These are phyloP conservation scores for Mortierella sp. DNA, from an alignment of 371 early-diverging fungal genomes.

Conservation along the genomic window DNA sequence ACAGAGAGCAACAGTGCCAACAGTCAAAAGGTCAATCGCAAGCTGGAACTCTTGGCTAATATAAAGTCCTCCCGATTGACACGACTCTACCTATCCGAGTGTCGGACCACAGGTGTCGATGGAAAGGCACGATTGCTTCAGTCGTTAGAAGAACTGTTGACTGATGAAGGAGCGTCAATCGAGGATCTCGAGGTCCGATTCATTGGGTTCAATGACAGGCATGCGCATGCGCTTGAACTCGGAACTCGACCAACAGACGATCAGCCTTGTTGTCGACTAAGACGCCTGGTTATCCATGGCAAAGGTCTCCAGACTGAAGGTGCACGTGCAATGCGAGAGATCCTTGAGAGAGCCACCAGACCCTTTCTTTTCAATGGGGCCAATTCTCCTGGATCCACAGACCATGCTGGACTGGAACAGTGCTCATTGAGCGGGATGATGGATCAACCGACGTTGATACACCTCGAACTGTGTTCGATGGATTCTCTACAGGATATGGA, in stretches of 20 bases:
- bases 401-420: constrained; percentile 1
- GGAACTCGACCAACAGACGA: constrained; percentile 29
- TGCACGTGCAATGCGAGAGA: constrained; percentile 27
- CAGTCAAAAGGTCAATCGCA: constrained; percentile 13
- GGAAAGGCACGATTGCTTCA: constrained; percentile 23
- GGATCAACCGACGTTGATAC: constrained; percentile 25
- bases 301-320: constrained; percentile 35
- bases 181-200: constrained; percentile 45
- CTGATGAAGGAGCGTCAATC: constrained; percentile 23
- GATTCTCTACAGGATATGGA: constrained; percentile 36
- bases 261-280: constrained; percentile 16
- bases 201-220: constrained; percentile 43
- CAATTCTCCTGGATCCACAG: no score
- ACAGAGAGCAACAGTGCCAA: constrained; percentile 1
- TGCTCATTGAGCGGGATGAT: constrained; percentile 23
- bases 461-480: constrained; percentile 41
- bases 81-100: constrained; percentile 30
- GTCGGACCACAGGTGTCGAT: constrained; percentile 21
- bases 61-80: constrained; percentile 18
- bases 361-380: neutral
- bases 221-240: constrained; percentile 44
- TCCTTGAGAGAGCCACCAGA: constrained; percentile 27
- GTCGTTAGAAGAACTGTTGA: constrained; percentile 39
- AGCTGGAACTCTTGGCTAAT: constrained; percentile 41
- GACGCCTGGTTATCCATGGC: constrained; percentile 47